Evolutionary conservation across 2,329 filamentous ascomycete genomes (phyloP).

Genomic region (Colletotrichum euphorbiae): DNA sequence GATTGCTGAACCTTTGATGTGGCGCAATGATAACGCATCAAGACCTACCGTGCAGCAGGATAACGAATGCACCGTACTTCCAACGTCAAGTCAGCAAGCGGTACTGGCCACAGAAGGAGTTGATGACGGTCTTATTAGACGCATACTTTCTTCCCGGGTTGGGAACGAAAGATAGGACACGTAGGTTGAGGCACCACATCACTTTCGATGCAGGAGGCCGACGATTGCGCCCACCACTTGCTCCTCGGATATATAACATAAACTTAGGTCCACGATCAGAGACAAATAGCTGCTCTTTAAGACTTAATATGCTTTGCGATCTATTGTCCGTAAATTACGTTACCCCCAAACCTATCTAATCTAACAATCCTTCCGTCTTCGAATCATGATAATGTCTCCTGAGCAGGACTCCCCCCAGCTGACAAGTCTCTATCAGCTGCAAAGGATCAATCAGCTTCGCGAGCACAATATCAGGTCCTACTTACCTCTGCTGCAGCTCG

Average conservation of each 20-base stretch:
- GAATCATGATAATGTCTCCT: conserved; percentile 3
- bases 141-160: not conserved
- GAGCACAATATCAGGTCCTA: conserved; percentile 45
- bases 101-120: too few relatives aligned
- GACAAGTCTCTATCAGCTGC: conserved; percentile 27
- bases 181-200: not conserved
- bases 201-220: not conserved
- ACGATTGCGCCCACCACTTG: not conserved
- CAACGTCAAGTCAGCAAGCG: not conserved
- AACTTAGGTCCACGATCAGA: not conserved
- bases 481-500: conserved; percentile 45
- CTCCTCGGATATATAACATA: not conserved
- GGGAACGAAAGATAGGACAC: not conserved
- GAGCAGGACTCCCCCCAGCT: conserved; percentile 12
- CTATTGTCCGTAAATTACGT: not conserved
- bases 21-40: not conserved
- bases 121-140: too few relatives aligned
- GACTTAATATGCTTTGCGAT: not conserved
- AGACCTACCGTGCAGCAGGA: not conserved
- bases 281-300: not conserved
- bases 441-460: conserved; percentile 45
- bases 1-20: not conserved
- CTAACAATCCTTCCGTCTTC: not conserved
- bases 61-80: not conserved
- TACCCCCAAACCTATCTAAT: not conserved